A percentile compares a stretch with the other conserved stretches of the same genome.
Evolutionary conservation across 2,329 filamentous ascomycete genomes (phyloP).

Genomic region (Colletotrichum sublineola): DNA sequence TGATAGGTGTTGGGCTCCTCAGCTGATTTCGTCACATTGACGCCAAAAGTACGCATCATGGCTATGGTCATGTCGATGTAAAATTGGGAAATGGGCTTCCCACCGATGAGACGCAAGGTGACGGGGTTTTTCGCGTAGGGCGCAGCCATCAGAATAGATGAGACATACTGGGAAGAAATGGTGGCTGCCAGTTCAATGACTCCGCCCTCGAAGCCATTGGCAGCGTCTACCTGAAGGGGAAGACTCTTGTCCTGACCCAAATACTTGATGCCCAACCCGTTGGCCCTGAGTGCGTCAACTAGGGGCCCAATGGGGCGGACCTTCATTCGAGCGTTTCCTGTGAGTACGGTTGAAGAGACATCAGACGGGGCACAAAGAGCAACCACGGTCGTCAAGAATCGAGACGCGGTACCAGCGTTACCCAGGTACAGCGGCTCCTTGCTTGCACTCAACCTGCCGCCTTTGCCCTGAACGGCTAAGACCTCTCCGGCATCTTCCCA

Average conservation of each 20-base stretch:
- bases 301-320: conserved; percentile 92
- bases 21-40: conserved; percentile 80
- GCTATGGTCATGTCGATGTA: conserved; percentile 99
- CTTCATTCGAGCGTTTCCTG: conserved; percentile 97
- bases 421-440: conserved; percentile 87
- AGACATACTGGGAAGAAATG: conserved; percentile 99
- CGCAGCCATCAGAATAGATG: conserved; percentile 95
- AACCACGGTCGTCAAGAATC: conserved; percentile 93
- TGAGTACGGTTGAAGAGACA: conserved; percentile 81
- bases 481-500: conserved; percentile 97
- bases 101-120: conserved; percentile 90
- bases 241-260: conserved; percentile 86
- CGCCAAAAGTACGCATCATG: conserved; percentile 96
- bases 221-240: conserved; percentile 85
- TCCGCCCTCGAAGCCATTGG: conserved; percentile 86
- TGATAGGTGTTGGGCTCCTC: conserved; percentile 92
- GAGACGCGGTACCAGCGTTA: conserved; percentile 95
- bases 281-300: conserved; percentile 88
- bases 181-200: conserved; percentile 93
- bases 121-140: conserved; percentile 96
- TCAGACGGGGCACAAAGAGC: conserved; percentile 80
- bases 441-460: conserved; percentile 85
- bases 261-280: conserved; percentile 90
- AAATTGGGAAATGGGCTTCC: conserved; percentile 94
- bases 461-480: conserved; percentile 89